phyloP scores from a whole-genome alignment of 225 moss, liverwort and hornwort species.

The Physcomitrellopsis africana region DNA sequence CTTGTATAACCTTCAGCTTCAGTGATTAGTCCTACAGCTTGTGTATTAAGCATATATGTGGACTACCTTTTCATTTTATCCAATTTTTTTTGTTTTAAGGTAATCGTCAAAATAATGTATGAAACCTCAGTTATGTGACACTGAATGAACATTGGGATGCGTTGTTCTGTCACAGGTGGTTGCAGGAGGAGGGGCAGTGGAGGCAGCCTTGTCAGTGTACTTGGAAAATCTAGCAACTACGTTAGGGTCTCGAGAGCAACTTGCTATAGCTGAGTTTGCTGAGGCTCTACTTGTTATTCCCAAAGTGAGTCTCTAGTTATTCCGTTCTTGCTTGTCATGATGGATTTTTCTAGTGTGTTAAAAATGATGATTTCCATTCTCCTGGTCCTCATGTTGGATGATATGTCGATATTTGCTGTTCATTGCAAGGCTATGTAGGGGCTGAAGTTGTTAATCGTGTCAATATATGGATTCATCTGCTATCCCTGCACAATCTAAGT shows the following conservation, averaged over 20 bases:
- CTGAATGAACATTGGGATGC: neutral
- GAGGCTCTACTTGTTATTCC: slow-evolving; percentile 90
- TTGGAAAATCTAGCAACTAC: slow-evolving; percentile 89
- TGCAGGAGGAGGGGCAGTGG: slow-evolving; percentile 93
- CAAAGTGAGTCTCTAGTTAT: slow-evolving; percentile 44
- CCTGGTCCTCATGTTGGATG: neutral
- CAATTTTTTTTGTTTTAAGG: neutral
- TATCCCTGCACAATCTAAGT: neutral
- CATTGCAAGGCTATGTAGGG: neutral
- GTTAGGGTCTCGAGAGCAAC: slow-evolving; percentile 89
- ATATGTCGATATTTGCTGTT: neutral
- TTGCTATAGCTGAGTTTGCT: slow-evolving; percentile 92
- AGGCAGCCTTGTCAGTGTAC: slow-evolving; percentile 84
- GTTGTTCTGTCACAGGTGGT: slow-evolving; percentile 63
- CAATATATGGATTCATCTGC: neutral
- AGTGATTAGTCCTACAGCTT: neutral
- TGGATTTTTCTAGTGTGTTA: neutral
- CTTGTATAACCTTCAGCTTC: neutral
- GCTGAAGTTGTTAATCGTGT: neutral
- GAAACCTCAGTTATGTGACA: no score
- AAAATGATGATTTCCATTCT: neutral
- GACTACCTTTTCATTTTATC: neutral
- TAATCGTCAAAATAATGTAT: neutral
- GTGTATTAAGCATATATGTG: neutral
- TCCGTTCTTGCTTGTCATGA: neutral